phyloP scores from a whole-genome alignment of 352 stramenopile species.

The Phytophthora cryptogea region DNA sequence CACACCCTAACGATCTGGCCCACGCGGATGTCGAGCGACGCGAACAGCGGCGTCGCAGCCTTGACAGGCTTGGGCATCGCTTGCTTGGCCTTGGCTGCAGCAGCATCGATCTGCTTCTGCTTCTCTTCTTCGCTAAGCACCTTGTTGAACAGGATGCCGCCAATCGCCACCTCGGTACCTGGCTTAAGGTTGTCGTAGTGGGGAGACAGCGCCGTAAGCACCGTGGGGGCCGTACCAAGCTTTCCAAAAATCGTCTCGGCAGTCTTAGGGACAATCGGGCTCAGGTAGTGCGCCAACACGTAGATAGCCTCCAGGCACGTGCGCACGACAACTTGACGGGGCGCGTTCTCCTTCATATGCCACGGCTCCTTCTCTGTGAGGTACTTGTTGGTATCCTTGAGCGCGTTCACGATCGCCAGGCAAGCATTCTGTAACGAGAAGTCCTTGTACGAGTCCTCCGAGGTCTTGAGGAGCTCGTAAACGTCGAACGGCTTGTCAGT shows the following conservation, averaged over 20 bases:
- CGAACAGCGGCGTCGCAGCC: conserved; percentile 63
- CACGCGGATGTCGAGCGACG: conserved; percentile 82
- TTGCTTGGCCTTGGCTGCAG: conserved; percentile 54
- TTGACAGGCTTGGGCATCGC: conserved; percentile 54
- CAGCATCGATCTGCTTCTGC: conserved; percentile 58
- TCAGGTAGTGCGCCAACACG: conserved; percentile 95
- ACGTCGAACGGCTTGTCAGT: conserved; percentile 88
- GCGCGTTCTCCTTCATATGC: conserved; percentile 94
- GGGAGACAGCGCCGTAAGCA: conserved; percentile 74
- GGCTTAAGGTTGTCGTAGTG: conserved; percentile 93
- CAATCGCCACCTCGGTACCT: conserved; percentile 91
- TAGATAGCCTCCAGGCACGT: conserved; percentile 98
- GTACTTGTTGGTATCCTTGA: conserved; percentile 97
- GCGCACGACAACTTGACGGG: conserved; percentile 91
- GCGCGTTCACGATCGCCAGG: conserved; percentile 89
- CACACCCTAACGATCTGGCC: conserved; percentile 82
- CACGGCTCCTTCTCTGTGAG: conserved; percentile 97
- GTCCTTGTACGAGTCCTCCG: conserved; percentile 91
- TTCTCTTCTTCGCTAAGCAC: conserved; percentile 80
- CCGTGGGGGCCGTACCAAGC: conserved; percentile 84
- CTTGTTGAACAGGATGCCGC: conserved; percentile 96
- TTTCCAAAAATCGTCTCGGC: conserved; percentile 95
- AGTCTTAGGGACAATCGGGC: conserved; percentile 93
- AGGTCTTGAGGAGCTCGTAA: conserved; percentile 77
- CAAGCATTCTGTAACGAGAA: conserved; percentile 92